phyloP scores from a whole-genome alignment of 352 stramenopile genomes.

The Pythium oligandrum region DNA sequence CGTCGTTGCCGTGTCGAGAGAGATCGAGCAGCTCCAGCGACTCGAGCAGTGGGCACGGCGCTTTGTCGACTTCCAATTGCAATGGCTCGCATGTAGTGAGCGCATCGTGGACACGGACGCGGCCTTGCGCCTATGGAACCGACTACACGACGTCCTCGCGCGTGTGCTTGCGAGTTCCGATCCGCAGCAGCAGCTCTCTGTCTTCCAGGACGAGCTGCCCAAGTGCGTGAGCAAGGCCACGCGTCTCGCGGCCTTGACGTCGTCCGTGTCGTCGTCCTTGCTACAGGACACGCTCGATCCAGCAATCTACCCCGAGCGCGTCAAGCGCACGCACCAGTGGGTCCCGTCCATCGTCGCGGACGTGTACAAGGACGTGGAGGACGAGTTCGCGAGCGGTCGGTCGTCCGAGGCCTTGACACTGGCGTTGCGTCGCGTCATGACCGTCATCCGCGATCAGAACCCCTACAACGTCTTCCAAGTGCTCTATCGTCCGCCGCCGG shows the following conservation, averaged over 20 bases:
- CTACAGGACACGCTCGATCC: neutral
- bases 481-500: constrained; percentile 16
- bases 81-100: constrained; percentile 15
- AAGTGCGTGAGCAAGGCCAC: constrained; percentile 1
- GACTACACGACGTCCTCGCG: constrained; percentile 8
- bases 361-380: constrained; percentile 17
- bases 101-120: constrained; percentile 5
- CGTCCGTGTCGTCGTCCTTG: constrained; percentile 18
- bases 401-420: constrained; percentile 7
- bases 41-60: constrained; percentile 10
- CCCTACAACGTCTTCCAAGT: constrained; percentile 18
- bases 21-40: constrained; percentile 8
- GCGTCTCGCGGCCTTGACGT: neutral
- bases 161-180: neutral
- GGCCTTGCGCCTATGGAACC: constrained; percentile 14
- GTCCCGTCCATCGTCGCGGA: constrained; percentile 9
- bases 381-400: constrained; percentile 2
- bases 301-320: neutral
- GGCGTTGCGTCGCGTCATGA: constrained; percentile 5
- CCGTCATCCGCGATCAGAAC: constrained; percentile 13
- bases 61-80: constrained; percentile 14
- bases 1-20: neutral
- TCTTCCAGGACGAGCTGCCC: constrained; percentile 9
- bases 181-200: constrained; percentile 5
- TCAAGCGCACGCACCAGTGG: constrained; percentile 20